Evolutionary conservation across 2,329 filamentous ascomycete genomes (phyloP).

Genomic region (Alternaria dauci): DNA sequence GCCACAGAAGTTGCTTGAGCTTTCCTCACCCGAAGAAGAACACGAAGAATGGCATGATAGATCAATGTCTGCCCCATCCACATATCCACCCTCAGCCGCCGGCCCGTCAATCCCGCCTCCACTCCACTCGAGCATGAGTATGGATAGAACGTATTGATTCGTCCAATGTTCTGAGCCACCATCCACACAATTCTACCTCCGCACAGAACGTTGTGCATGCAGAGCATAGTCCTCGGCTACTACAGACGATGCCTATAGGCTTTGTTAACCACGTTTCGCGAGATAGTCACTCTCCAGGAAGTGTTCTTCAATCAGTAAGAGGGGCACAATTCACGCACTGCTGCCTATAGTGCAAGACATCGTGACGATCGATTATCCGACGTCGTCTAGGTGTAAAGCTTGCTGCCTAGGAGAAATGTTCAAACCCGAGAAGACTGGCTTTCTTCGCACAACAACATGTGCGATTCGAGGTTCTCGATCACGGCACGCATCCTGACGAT

Average conservation of each 20-base stretch:
- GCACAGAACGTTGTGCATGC: background rate
- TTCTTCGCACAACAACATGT: background rate
- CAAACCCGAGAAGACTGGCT: background rate
- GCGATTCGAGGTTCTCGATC: background rate
- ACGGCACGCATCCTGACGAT: background rate
- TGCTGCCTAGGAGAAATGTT: no score
- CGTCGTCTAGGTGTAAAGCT: background rate
- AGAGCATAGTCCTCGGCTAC: background rate
- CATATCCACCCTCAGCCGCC: constrained; percentile 17
- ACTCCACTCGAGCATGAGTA: constrained; percentile 27
- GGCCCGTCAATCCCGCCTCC: constrained; percentile 20
- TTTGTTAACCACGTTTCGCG: background rate
- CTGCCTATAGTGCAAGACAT: background rate
- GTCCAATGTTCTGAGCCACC: background rate
- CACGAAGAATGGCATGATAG: constrained; percentile 36
- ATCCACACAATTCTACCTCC: background rate
- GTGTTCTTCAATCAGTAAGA: background rate
- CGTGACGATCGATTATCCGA: background rate
- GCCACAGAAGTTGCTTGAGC: constrained; percentile 41
- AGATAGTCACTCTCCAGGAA: background rate
- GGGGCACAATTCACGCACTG: no score
- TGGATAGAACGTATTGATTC: constrained; percentile 17
- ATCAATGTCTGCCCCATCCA: constrained; percentile 29
- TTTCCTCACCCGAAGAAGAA: constrained; percentile 46
- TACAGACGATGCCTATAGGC: no score